Percentiles rank a stretch among this genome's conserved stretches.
phyloP scores from a whole-genome alignment of 306 rosid genomes.

The Abrus pulchellus region DNA sequence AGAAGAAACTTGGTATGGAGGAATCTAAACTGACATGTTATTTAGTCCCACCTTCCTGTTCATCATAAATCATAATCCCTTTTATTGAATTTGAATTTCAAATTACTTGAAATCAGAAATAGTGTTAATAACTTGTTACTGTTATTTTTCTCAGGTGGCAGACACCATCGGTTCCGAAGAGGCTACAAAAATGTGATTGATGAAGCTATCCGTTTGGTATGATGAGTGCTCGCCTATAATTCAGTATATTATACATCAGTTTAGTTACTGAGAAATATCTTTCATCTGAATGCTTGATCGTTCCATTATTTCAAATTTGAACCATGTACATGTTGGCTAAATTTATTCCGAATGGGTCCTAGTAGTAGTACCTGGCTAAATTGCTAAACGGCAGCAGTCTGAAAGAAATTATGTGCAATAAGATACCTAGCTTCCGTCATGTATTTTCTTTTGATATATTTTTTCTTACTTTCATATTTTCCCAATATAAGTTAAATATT shows the following conservation, averaged over 20 bases:
- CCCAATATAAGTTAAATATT: conserved; percentile 34
- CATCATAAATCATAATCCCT: conserved; percentile 12
- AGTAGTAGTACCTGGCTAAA: conserved; percentile 19
- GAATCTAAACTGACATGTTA: conserved; percentile 38
- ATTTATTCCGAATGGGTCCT: background rate
- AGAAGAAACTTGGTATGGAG: conserved; percentile 86
- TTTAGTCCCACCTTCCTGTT: conserved; percentile 16
- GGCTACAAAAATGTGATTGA: conserved; percentile 99
- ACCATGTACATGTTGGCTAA: conserved; percentile 20
- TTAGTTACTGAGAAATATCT: conserved; percentile 15
- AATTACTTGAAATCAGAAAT: background rate
- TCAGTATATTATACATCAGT: conserved; percentile 21
- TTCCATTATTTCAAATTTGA: conserved; percentile 35
- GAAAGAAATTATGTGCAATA: conserved; percentile 12
- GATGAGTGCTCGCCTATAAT: conserved; percentile 46
- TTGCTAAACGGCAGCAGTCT: conserved; percentile 14
- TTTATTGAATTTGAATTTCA: conserved; percentile 24
- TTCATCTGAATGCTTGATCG: conserved; percentile 1
- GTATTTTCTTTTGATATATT: conserved; percentile 20
- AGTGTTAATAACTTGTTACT: conserved; percentile 34
- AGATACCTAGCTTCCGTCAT: conserved; percentile 26
- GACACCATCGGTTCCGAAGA: conserved; percentile 95
- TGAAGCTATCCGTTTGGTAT: conserved; percentile 95
- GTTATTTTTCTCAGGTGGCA: conserved; percentile 73
- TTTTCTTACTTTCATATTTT: conserved; percentile 25